phyloP scores from a whole-genome alignment of 192 early-diverging fungal species.

The Backusella tuberculispora region DNA sequence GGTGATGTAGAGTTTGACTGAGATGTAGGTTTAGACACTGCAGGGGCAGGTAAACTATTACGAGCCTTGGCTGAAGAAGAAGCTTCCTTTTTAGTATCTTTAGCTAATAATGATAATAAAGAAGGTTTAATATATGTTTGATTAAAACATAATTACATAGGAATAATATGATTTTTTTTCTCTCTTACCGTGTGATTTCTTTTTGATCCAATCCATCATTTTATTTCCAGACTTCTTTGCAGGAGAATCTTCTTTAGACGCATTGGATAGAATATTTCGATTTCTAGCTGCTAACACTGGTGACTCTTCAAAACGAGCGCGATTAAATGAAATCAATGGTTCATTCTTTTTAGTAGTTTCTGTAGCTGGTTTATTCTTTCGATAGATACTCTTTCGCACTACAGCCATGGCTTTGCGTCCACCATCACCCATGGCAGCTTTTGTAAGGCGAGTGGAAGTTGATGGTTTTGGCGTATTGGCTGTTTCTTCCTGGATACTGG shows the following conservation, averaged over 20 bases:
- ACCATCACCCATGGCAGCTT: constrained; percentile 19
- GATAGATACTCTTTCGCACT: constrained; percentile 15
- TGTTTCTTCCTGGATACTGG: neutral
- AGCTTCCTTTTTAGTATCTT: constrained; percentile 6
- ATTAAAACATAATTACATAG: neutral
- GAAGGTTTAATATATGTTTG: neutral
- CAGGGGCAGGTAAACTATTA: constrained; percentile 5
- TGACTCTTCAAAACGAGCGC: neutral
- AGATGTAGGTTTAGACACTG: neutral
- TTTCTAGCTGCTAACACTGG: neutral
- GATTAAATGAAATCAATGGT: neutral
- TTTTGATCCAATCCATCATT: constrained; percentile 61
- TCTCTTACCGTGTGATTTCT: constrained; percentile 32
- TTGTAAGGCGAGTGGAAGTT: constrained; percentile 11
- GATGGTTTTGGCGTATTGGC: neutral
- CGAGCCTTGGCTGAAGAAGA: neutral
- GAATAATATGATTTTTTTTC: neutral
- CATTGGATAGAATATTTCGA: neutral
- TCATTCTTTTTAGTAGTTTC: neutral
- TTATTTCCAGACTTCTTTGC: constrained; percentile 44
- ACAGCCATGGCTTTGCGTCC: constrained; percentile 23
- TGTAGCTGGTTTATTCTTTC: neutral
- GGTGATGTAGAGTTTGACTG: constrained; percentile 6
- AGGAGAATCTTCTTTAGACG: neutral
- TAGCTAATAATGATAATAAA: neutral